Percentiles rank a stretch among this genome's conserved stretches.
phyloP scores from a whole-genome alignment of 2,329 filamentous ascomycete species.

The Botrytis medusae region DNA sequence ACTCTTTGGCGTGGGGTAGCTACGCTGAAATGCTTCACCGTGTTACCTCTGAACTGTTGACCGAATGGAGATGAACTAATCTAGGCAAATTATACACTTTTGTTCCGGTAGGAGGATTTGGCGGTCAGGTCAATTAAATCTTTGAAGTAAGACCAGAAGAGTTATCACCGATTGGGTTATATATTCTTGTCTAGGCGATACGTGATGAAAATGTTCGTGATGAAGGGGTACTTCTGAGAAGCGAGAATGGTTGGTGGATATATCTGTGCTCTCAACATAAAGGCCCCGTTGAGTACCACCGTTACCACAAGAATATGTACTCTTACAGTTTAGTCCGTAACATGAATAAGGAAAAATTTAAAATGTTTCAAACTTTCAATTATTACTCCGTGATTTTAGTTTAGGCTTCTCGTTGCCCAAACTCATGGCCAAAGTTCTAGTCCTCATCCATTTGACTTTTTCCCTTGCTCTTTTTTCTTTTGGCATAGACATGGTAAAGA shows the following conservation, averaged over 20 bases:
- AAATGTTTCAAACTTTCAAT: background rate
- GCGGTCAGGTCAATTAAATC: background rate
- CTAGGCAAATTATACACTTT: background rate
- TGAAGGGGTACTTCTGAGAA: background rate
- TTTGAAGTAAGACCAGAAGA: background rate
- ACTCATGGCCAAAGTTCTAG: background rate
- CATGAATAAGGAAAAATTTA: background rate
- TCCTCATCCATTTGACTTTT: background rate
- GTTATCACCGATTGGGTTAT: background rate
- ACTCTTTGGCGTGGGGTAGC: constrained; percentile 8
- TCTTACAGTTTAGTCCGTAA: background rate
- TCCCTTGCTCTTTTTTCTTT: background rate
- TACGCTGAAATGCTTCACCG: constrained; percentile 12
- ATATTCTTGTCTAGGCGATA: background rate
- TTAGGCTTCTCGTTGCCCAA: constrained; percentile 2
- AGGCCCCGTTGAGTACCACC: background rate
- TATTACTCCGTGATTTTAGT: background rate
- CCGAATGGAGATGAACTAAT: background rate
- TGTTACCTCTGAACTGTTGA: constrained; percentile 1
- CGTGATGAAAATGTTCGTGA: background rate
- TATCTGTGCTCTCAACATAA: background rate
- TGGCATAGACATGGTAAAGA: background rate
- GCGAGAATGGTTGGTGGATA: constrained; percentile 14
- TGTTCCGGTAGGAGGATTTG: background rate
- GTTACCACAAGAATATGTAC: background rate